Evolutionary conservation across 2,329 filamentous ascomycete species (phyloP), one percentile per base, ranked within the genome.

Genomic region (Akanthomyces dipterigenus): DNA sequence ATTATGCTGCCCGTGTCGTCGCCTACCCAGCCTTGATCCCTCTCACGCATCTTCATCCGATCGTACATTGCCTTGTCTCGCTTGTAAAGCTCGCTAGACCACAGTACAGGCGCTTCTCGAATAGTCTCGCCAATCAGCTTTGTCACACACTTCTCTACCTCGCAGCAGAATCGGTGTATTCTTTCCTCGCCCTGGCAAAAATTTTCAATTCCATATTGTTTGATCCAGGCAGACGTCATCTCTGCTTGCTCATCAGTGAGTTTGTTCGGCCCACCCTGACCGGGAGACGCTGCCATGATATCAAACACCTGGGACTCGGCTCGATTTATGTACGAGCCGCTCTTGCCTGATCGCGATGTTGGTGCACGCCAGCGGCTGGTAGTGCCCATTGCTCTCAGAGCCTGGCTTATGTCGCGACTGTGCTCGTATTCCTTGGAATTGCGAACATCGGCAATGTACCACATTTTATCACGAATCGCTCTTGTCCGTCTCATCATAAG

Each of bases 131-230:
- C 91, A 34, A 96, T 88, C 8, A 98, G 80, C 70, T 91, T 92
- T 66, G 86, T 88, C 65, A 96, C 88, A 69, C 91, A 96, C 64
- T 86, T 89, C 68, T 93, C 89, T 31, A 98, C 84, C 71, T 98
- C 95, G 66, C 92, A 89, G 70, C 89, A 95, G 73, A 99, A 95
- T 12, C 93, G 87, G 71, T 98, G 95, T 40, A 99, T 93, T 55
- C 95, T 81, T 75, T 99, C 95, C 72, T 99, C 95, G 6, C 93
- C 95, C 67, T 87, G 88, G 75, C 95, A 99, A 67, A 98, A 93
- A 70, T 96, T 96, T 71, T 96, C 91, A 36, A 98, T 88, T 16
- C 87, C 86, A 65, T 88, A 88, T 66, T 89, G 86, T 54, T 89
- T 86, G 58, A 98, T 80, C 91, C 93, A 99, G 61, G 86, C 85